Base-by-base conservation (phyloP, 1,284 basidiomycete genomes). In the Leccinum pachyderme region DNA sequence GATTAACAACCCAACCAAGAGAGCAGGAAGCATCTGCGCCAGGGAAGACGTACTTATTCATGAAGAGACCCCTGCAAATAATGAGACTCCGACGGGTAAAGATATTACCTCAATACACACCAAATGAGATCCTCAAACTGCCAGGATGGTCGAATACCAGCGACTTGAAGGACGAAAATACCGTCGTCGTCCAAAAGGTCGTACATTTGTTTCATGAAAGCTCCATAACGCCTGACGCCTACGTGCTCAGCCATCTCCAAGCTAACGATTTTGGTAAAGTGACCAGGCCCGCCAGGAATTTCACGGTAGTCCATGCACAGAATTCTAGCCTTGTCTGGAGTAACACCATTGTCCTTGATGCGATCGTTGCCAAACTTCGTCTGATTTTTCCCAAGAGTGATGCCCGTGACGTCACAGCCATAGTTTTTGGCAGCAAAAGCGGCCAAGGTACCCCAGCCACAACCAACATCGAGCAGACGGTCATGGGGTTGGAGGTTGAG, bases 241-340 rank as follows among this genome's bases (percentile, higher is more conserved):
- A 99, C 97, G 68, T 98, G 95, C 84, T 99, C 97, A 35, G 96
- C 96, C 96, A 99, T 99, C 76, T 99, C 96, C 64, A 99, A 82
- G 64, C 87, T 89, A 51, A 96, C 93, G 60, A 99, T 99, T 80
- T 99, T 99, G 71, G 85, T 90, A 73, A 90, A 99, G 55, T 84
- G 84, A 53, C 87, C 91, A 54, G 83, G 81, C 27, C 84, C 82
- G 47, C 84, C 83, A 37, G 94, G 94, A 62, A 98, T 91, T 57
- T 98, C 93, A 37, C 96, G 85, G 75, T 93, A 98, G 74, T 99
- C 97, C 71, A 86, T 87, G 81, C 96, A 98, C 52, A 98, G 77
- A 61, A 98, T 94, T 56, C 94, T 84, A 7, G 94, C 96, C 70
- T 89, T 84, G 68, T 87, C 82, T 6, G 89, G 74, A 59, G 83